These are phyloP conservation scores for Polysphondylium violaceum DNA, from an alignment of 78 protist species.

Conservation along the genomic window DNA sequence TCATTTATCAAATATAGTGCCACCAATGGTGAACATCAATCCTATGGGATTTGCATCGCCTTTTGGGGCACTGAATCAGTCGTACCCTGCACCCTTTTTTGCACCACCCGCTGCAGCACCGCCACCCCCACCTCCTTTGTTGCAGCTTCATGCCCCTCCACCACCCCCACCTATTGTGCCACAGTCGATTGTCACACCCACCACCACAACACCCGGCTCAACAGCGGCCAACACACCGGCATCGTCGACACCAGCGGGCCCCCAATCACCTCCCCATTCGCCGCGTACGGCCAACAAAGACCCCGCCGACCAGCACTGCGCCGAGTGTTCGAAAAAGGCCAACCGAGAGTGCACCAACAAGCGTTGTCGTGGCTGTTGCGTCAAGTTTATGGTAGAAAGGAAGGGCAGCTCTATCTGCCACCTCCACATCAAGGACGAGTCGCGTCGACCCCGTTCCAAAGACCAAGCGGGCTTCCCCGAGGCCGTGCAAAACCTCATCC, in stretches of 20 bases:
- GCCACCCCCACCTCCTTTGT: neutral
- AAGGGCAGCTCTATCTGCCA: slow-evolving; percentile 21
- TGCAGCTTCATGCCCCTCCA: neutral
- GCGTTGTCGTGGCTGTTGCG: slow-evolving; percentile 66
- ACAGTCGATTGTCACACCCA: neutral
- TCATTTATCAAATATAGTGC: no score
- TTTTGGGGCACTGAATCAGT: no score
- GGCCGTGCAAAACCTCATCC: neutral
- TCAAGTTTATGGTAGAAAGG: slow-evolving; percentile 51
- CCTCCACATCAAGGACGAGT: slow-evolving; percentile 62
- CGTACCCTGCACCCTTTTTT: no score
- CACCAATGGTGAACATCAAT: no score
- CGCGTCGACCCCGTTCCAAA: slow-evolving; percentile 48
- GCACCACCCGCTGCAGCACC: neutral
- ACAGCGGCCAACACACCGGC: neutral
- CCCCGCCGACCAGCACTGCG: slow-evolving; percentile 5
- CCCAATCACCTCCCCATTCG: slow-evolving; percentile 4
- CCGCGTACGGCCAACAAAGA: neutral
- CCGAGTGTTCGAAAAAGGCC: slow-evolving; percentile 47
- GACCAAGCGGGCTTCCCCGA: slow-evolving; percentile 50
- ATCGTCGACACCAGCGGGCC: neutral
- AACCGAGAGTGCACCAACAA: slow-evolving; percentile 49
- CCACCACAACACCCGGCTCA: neutral
- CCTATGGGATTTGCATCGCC: no score
- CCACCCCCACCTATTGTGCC: neutral